Conservation (phyloP, 2,329 filamentous ascomycete genomes). For the Didymella pinodella region DNA sequence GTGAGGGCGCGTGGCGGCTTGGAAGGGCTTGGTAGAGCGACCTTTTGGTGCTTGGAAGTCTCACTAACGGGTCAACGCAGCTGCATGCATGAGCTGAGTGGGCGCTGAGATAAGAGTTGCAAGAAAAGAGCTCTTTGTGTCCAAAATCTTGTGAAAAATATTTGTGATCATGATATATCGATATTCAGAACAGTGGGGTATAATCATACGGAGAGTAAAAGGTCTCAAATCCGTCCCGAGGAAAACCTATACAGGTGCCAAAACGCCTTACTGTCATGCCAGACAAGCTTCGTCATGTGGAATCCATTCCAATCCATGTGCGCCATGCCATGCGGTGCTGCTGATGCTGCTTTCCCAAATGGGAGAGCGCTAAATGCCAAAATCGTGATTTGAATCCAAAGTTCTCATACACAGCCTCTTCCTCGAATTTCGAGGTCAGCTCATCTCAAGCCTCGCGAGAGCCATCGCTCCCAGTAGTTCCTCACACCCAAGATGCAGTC, state of each 20-base stretch:
- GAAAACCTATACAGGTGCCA: not conserved
- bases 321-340: slow-evolving; percentile 39
- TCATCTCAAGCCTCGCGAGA: slow-evolving; percentile 52
- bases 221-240: slow-evolving; percentile 7
- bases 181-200: slow-evolving; percentile 25
- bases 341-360: slow-evolving; percentile 24
- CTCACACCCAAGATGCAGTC: slow-evolving; percentile 66
- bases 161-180: not conserved
- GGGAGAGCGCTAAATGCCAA: slow-evolving; percentile 5
- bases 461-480: slow-evolving; percentile 68
- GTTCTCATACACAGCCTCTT: slow-evolving; percentile 2
- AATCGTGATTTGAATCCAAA: slow-evolving; percentile 9
- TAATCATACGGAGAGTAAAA: slow-evolving; percentile 29
- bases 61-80: not conserved
- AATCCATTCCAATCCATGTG: slow-evolving; percentile 10
- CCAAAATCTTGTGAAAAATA: not conserved
- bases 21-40: slow-evolving; percentile 3
- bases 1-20: slow-evolving; percentile 12
- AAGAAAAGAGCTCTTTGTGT: not conserved
- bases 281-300: slow-evolving; percentile 17
- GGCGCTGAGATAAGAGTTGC: not conserved
- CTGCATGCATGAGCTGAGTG: not conserved
- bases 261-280: slow-evolving; percentile 34
- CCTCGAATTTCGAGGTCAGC: not conserved
- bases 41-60: slow-evolving; percentile 3